Base-by-base conservation (phyloP, 345 rosid genomes). In the Hibiscus trionum region DNA sequence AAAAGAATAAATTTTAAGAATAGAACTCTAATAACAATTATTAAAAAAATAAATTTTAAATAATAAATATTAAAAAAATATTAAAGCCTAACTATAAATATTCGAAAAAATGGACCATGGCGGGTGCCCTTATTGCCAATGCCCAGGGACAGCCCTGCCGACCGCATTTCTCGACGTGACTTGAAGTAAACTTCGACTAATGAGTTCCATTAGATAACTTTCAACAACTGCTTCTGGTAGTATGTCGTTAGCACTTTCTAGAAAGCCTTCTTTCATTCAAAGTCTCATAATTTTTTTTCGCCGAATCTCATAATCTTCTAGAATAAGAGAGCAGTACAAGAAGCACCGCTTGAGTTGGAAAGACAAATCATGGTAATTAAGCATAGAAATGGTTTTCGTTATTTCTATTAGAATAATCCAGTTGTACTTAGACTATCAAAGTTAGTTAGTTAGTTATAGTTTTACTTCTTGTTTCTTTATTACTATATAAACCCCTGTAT, bases 151-250 rank as follows among this genome's bases (percentile, higher is more conserved):
- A 0, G 21, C 0, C 24, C 79, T 67, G 61, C 84, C 84, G 5
- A 1, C 65, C 19, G 47, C 47, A 61, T 82, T 80, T 73, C 79
- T 72, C 26, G 11, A 16, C n/a, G 60, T 72, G n/a, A 80, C 82
- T 76, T 72, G 84, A 74, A 84, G 79, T 82, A 84, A 62, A 61
- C 71, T 80, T 61, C 84, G 75, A 66, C 42, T 53, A 11, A 82
- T 75, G 57, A 84, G 82, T 24, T 82, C 83, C 72, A 61, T 78
- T 1, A 82, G 73, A 55, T 80, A 82, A 53, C 57, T 64, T 12
- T 80, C 82, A 29, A 82, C 81, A 14, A 80, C 78, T 26, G 77
- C 82, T 65, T 80, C 83, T 3, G 80, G 66, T 10, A 65, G 26
- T 21, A 26, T 66, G 27, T 63, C 63, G 16, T 44, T 21, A 29